Evolutionary conservation across 805 yeast genomes (phyloP).

Genomic region (Candida alai): DNA sequence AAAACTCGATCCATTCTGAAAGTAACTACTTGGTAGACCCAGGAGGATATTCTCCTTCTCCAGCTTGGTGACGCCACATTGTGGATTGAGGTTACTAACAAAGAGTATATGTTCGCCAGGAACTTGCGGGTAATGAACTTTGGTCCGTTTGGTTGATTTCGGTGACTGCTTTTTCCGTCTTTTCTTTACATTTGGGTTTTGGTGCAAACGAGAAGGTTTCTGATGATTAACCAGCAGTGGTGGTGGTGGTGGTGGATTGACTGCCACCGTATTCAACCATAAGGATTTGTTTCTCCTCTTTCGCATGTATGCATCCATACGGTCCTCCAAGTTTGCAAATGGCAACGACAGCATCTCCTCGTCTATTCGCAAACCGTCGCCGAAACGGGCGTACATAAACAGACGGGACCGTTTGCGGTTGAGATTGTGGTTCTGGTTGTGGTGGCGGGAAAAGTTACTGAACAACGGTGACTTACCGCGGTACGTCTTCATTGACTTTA

Average conservation of each 20-base stretch:
- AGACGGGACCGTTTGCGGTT: slow-evolving; percentile 3
- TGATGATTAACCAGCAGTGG: not conserved
- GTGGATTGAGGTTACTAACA: too few species aligned
- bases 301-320: slow-evolving; percentile 12
- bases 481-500: not conserved
- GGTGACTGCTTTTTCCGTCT: not conserved
- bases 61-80: not conserved
- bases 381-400: slow-evolving; percentile 4
- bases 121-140: not conserved
- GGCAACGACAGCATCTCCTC: too few species aligned
- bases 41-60: slow-evolving; percentile 18
- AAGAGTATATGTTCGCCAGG: too few species aligned
- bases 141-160: slow-evolving; percentile 2
- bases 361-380: too few species aligned
- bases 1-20: slow-evolving; percentile 18
- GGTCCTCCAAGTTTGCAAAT: not conserved
- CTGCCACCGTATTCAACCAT: slow-evolving; percentile 7
- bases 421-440: not conserved
- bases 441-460: slow-evolving; percentile 1
- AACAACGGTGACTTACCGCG: slow-evolving; percentile 9
- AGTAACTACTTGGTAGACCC: slow-evolving; percentile 17
- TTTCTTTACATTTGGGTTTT: not conserved
- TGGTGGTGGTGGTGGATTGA: slow-evolving; percentile 2
- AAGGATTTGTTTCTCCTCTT: slow-evolving; percentile 11
- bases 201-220: too few species aligned